Conservation (phyloP, 179 eudicot species). For the Nepenthes alata region DNA sequence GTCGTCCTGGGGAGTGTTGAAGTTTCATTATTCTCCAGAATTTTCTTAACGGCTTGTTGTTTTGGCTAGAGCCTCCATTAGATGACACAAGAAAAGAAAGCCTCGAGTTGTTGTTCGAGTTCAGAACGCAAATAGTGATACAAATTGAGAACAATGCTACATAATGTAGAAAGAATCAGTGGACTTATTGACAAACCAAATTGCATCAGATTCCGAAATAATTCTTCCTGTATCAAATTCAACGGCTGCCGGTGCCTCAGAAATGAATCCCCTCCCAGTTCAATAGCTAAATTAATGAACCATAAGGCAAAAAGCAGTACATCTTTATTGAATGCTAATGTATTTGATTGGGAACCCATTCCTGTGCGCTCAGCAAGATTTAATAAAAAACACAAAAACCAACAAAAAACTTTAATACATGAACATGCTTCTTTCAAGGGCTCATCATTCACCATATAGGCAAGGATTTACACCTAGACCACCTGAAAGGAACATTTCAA, state of each 20-base stretch:
- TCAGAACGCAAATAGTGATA: conserved; percentile 53
- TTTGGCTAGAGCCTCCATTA: conserved; percentile 7
- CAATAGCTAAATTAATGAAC: conserved; percentile 60
- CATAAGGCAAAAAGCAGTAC: conserved; percentile 59
- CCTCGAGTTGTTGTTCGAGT: conserved; percentile 59
- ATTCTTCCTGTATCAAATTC: conserved; percentile 52
- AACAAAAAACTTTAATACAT: conserved; percentile 11
- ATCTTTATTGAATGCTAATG: conserved; percentile 55
- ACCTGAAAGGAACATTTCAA: too few species aligned
- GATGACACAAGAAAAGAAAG: conserved; percentile 58
- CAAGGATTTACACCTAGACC: too few species aligned
- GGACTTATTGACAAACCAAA: conserved; percentile 57
- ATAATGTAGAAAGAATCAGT: conserved; percentile 56
- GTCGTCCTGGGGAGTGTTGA: too few species aligned
- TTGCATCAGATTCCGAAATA: conserved; percentile 49
- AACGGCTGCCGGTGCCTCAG: conserved; percentile 43
- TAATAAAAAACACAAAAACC: conserved; percentile 51
- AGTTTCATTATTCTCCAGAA: too few species aligned
- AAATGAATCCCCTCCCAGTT: conserved; percentile 51
- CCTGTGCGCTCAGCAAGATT: conserved; percentile 47
- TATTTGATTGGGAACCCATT: conserved; percentile 42
- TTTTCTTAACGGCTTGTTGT: too few species aligned
- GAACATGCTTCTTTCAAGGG: too few species aligned
- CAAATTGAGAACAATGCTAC: conserved; percentile 51
- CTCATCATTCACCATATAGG: too few species aligned